Evolutionary conservation across 2,329 filamentous ascomycete genomes (phyloP).

Genomic region (Fusarium sp.): DNA sequence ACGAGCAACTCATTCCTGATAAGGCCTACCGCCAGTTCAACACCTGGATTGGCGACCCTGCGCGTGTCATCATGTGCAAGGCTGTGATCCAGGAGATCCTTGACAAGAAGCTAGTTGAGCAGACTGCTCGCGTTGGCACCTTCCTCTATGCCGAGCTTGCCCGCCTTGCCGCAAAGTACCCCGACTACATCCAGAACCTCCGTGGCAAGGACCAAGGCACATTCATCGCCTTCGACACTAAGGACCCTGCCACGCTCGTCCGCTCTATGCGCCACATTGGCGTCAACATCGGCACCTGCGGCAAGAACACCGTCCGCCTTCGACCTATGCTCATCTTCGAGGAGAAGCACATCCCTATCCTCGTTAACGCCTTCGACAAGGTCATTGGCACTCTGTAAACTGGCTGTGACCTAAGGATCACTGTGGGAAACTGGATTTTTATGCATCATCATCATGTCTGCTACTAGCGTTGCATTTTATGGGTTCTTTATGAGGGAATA

Average conservation of each 20-base stretch:
- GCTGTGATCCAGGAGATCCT: conserved; percentile 84
- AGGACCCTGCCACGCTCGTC: conserved; percentile 78
- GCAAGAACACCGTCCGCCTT: conserved; percentile 78
- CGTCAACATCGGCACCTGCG: conserved; percentile 85
- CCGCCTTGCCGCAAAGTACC: conserved; percentile 75
- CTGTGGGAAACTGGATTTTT: conserved; percentile 30
- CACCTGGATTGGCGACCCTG: conserved; percentile 89
- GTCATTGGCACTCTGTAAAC: conserved; percentile 48
- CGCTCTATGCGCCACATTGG: conserved; percentile 80
- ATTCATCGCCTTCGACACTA: conserved; percentile 86
- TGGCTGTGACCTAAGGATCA: conserved; percentile 21
- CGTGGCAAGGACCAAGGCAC: conserved; percentile 83
- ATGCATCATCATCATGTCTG: conserved; percentile 45
- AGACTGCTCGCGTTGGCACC: conserved; percentile 76
- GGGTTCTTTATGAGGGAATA: conserved; percentile 30
- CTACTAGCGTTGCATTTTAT: conserved; percentile 48
- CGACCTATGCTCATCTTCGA: conserved; percentile 89
- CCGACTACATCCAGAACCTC: conserved; percentile 79
- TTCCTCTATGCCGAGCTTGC: conserved; percentile 79
- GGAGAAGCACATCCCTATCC: conserved; percentile 70
- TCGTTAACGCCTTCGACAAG: conserved; percentile 50
- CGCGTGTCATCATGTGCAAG: conserved; percentile 82
- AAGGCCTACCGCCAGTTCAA: conserved; percentile 91
- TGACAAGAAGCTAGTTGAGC: conserved; percentile 76
- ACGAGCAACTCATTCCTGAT: conserved; percentile 82